Evolutionary conservation across 495 filamentous ascomycete genomes (phyloP), one percentile per base, ranked within the genome.

Genomic region (Penicillium pancosmium): DNA sequence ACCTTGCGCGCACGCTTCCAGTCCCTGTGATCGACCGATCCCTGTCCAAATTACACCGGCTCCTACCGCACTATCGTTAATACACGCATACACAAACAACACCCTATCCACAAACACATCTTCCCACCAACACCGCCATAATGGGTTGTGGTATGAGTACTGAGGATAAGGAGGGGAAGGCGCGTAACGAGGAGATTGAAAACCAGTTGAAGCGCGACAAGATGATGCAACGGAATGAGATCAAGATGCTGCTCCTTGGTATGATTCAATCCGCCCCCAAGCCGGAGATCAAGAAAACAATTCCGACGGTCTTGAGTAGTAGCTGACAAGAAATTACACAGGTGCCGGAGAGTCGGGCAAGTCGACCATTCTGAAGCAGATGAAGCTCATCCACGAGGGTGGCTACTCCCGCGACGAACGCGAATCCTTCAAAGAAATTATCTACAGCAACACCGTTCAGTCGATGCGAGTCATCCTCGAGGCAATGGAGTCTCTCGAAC

Each of bases 71-170:
- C 56, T 51, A 53, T 63, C 59, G 61, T 67, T 63, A 44, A 44
- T 18, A 8, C 21, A 25, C 46, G 11, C 23, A 18, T 34, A 63
- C 63, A 69, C 57, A 49, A 23, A 23, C 2, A 40, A 54, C 21
- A 48, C 46, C 19, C 23, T 46, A 10, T 21, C 4, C 3, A 48
- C 46, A 48, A 48, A 48, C 46, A 48, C 46, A 27, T 27, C 23
- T 31, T 54, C 57, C 54, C 63, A 25, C 27, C 27, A 68, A 36
- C 5, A 64, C 73, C 73, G 84, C 70, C 90, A 91, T 84, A 64
- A 98, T 98, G 94, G 94, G 94, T 88, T 98, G 94, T 76, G 93
- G 92, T 77, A 96, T 97, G 92, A 98, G 95, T 71, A 96, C 95
- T 68, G 94, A 98, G 84, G 94, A 97, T 80, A 97, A 96, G 91